Percentiles rank a stretch among this genome's conserved stretches.
These are phyloP conservation scores for Karstenula rhodostoma DNA, from an alignment of 2,329 filamentous ascomycete genomes.

Conservation along the genomic window DNA sequence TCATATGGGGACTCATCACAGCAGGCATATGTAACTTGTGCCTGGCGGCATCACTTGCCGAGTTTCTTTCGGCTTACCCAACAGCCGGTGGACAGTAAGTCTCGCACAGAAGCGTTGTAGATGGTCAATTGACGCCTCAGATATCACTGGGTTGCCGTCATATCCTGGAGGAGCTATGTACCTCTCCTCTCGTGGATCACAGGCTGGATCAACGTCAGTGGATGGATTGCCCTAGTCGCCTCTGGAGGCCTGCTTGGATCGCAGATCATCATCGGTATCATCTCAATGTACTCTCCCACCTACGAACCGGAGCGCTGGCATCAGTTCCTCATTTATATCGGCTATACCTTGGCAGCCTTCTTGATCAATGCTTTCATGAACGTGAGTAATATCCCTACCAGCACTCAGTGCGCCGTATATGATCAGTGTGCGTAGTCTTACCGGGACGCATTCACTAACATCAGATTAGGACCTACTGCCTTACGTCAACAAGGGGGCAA, in stretches of 20 bases:
- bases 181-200: slow-evolving; percentile 73
- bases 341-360: slow-evolving; percentile 67
- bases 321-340: slow-evolving; percentile 76
- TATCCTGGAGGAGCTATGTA: slow-evolving; percentile 68
- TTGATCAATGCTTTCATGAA: slow-evolving; percentile 72
- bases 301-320: slow-evolving; percentile 71
- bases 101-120: neutral
- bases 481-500: slow-evolving; percentile 71
- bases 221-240: slow-evolving; percentile 72
- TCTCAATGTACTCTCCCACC: slow-evolving; percentile 66
- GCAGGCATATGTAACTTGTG: slow-evolving; percentile 71
- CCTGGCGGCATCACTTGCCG: slow-evolving; percentile 72
- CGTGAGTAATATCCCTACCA: slow-evolving; percentile 19
- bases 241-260: slow-evolving; percentile 73
- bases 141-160: slow-evolving; percentile 76
- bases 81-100: slow-evolving; percentile 52
- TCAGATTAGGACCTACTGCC: slow-evolving; percentile 59
- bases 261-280: slow-evolving; percentile 71
- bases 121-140: slow-evolving; percentile 43
- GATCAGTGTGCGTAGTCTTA: no score
- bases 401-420: no score
- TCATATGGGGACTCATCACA: slow-evolving; percentile 73
- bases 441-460: neutral
- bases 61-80: slow-evolving; percentile 73
- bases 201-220: slow-evolving; percentile 77